These are phyloP conservation scores for Monilinia aucupariae DNA, from an alignment of 2,329 filamentous ascomycete genomes.

Conservation along the genomic window DNA sequence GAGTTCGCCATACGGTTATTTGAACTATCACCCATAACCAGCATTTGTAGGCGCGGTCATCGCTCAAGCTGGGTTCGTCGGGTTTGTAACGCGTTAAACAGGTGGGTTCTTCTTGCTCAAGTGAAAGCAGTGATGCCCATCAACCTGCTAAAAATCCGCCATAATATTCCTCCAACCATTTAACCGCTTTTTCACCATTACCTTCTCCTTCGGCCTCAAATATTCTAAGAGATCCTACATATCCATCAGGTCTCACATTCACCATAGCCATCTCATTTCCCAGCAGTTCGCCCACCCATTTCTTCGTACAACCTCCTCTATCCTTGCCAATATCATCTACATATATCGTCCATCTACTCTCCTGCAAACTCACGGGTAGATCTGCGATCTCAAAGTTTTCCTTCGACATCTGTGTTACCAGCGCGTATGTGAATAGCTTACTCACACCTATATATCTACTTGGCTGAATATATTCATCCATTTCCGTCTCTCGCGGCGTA, in stretches of 20 bases:
- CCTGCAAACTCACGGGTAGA: slow-evolving; percentile 55
- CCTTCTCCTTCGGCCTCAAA: slow-evolving; percentile 34
- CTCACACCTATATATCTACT: slow-evolving; percentile 65
- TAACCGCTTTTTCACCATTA: slow-evolving; percentile 35
- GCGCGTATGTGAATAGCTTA: slow-evolving; percentile 62
- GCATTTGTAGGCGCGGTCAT: too few species aligned
- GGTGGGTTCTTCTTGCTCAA: not conserved
- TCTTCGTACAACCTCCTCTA: slow-evolving; percentile 53
- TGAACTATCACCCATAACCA: too few species aligned
- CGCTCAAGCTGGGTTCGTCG: too few species aligned
- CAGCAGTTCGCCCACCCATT: slow-evolving; percentile 56
- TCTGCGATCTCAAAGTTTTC: slow-evolving; percentile 59
- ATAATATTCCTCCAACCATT: slow-evolving; percentile 49
- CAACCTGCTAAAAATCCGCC: slow-evolving; percentile 39
- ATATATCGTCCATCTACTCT: slow-evolving; percentile 68
- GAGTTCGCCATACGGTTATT: too few species aligned
- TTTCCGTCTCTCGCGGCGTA: slow-evolving; percentile 54
- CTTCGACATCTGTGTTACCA: slow-evolving; percentile 63
- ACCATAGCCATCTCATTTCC: slow-evolving; percentile 56
- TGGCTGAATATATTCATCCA: slow-evolving; percentile 61
- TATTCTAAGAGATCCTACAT: slow-evolving; percentile 57
- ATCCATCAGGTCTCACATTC: slow-evolving; percentile 68
- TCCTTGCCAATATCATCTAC: slow-evolving; percentile 59
- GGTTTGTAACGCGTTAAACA: too few species aligned
- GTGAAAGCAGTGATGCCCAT: not conserved